Evolutionary conservation across 78 protist species (phyloP), one percentile per base, ranked within the genome.

Genomic region (Dictyostelium capitatum): DNA sequence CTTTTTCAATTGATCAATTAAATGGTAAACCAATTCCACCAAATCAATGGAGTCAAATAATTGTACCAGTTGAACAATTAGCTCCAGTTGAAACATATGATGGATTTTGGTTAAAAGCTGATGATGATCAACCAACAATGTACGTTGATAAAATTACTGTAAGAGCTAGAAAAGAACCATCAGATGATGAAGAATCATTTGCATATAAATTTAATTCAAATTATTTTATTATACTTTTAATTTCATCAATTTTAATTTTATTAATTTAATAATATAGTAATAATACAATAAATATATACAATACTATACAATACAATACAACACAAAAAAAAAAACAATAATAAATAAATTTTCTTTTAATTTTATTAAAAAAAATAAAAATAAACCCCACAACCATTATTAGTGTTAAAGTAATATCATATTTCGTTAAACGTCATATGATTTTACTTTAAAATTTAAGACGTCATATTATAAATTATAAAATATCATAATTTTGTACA

Each of bases 61-160:
- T 64, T 1, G 69, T 77, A 1, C 78, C 79, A 47, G 28, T 87
- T 20, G 30, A 56, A 12, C n/a, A 8, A n/a, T 4, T n/a, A n/a
- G 56, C 28, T 0, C 25, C 67, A 64, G 41, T 23, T 32, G 57
- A 41, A n/a, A 25, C 20, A 30, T 87, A 65, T 43, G 83, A 74
- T 77, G 93, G 93, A 32, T 47, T 87, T 30, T 78, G 80, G 75
- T 50, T 87, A 19, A 41, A 51, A 30, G 48, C 93, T 9, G n/a
- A 41, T 8, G 67, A 20, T 14, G 73, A 87, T 78, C 93, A 87
- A 65, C 79, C 93, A 47, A 48, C 65, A 1, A 17, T 77, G 6
- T 87, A 48, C 15, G 37, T 87, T 32, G 93, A 65, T 48, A 32
- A 74, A 70, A 64, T 87, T 51, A 87, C 93, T 47, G 84, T 87